Evolutionary conservation across 1,139 yeast species (phyloP), one percentile per base, ranked within the genome.

Genomic region (Saccharomyces hybrid): DNA sequence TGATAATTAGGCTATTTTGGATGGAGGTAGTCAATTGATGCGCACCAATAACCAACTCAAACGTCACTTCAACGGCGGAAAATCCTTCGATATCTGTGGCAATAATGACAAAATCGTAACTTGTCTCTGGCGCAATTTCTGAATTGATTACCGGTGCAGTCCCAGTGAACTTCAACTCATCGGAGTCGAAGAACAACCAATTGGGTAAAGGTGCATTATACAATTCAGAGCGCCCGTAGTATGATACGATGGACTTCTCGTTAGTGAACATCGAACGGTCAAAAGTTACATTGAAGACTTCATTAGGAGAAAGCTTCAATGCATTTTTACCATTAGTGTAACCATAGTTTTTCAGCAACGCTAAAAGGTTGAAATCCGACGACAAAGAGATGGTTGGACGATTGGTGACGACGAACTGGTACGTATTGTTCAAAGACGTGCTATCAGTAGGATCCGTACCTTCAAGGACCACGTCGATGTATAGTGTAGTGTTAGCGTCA

Each of bases 131-230:
- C 1, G 99, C 99, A 63, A 88, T 84, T 11, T 80, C 77, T 1
- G 97, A 87, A 61, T 87, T 85, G 31, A 88, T 88, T 7, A 86
- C 75, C 3, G 99, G 99, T 0, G 96, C 93, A 1, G 84, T 83
- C 46, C 99, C 99, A 46, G 82, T 76, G 68, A 90, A 91, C n/a
- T 86, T 78, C 59, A 88, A 72, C 53, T 74, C 75, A 47, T 75
- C 73, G 8, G 83, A 68, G 65, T 88, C 82, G 66, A 91, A 93
- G 54, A 72, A 70, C 53, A 90, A 74, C 99, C 99, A 93, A 64
- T 81, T 84, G 27, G 99, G 99, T 53, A 93, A 77, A 1, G 99
- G 95, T 1, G 96, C 80, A 66, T 93, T 81, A 67, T 88, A 88
- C 44, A 59, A 62, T 23, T 77, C 74, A 20, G 93, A 82, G 59